These are phyloP conservation scores for Lactifluus volemus DNA, from an alignment of 768 basidiomycete genomes.

Conservation along the genomic window DNA sequence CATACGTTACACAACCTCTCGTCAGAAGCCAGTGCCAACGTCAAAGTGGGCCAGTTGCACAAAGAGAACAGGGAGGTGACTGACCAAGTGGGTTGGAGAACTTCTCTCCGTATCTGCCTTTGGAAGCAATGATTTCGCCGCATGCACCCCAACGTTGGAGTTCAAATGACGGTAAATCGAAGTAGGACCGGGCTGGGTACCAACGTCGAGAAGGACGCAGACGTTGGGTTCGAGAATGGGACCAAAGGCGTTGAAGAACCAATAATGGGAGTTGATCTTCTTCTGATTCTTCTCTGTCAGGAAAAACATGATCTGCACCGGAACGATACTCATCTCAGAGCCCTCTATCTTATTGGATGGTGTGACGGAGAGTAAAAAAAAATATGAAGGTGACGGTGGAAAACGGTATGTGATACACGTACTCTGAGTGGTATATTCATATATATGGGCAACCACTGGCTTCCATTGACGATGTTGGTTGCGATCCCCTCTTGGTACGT, in stretches of 20 bases:
- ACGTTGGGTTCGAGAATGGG: conserved; percentile 83
- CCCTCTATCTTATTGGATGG: conserved; percentile 77
- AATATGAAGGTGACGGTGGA: background rate
- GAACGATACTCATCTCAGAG: conserved; percentile 70
- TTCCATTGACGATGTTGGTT: conserved; percentile 79
- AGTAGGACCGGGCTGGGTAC: conserved; percentile 78
- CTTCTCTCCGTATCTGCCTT: conserved; percentile 73
- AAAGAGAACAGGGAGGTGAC: background rate
- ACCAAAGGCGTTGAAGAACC: conserved; percentile 92
- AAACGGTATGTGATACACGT: conserved; percentile 23
- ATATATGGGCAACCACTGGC: conserved; percentile 82
- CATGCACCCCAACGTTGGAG: conserved; percentile 85
- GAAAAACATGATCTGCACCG: conserved; percentile 90
- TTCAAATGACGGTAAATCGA: conserved; percentile 88
- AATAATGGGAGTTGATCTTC: conserved; percentile 91
- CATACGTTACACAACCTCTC: too few species aligned
- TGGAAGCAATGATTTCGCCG: conserved; percentile 91
- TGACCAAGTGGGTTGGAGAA: conserved; percentile 65
- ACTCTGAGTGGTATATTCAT: conserved; percentile 93
- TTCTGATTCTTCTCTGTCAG: conserved; percentile 91
- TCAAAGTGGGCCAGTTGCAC: background rate
- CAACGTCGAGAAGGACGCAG: conserved; percentile 86
- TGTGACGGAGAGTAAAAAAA: conserved; percentile 58
- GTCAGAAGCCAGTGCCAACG: background rate
- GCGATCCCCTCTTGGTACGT: conserved; percentile 92